Conservation (phyloP, 2,329 filamentous ascomycete genomes). For the Fusarium haematococcum region DNA sequence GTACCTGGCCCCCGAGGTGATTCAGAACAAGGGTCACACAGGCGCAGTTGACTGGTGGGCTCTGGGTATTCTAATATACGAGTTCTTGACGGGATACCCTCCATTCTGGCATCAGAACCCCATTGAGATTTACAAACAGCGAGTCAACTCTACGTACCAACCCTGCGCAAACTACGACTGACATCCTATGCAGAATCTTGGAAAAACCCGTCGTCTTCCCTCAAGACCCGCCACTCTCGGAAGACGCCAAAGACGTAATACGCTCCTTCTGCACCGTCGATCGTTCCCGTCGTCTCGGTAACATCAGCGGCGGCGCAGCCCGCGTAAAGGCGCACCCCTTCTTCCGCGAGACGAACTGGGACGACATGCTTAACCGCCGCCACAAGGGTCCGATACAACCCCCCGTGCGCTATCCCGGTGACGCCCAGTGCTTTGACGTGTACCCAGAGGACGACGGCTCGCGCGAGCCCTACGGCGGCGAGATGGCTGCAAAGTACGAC, state of each 20-base stretch:
- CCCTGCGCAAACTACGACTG: background rate
- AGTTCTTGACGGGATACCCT: conserved; percentile 86
- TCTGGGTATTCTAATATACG: conserved; percentile 84
- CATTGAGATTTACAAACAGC: conserved; percentile 88
- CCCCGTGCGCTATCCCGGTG: conserved; percentile 77
- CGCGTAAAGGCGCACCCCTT: conserved; percentile 82
- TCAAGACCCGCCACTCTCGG: conserved; percentile 71
- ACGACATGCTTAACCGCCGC: conserved; percentile 74
- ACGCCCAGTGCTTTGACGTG: conserved; percentile 84
- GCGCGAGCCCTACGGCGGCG: conserved; percentile 74
- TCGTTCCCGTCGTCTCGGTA: conserved; percentile 81
- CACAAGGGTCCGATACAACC: conserved; percentile 79
- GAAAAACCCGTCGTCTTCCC: conserved; percentile 83
- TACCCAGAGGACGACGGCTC: conserved; percentile 82
- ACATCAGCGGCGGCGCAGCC: conserved; percentile 78
- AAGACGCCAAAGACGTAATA: conserved; percentile 80
- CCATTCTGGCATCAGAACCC: conserved; percentile 90
- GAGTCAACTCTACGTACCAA: conserved; percentile 43
- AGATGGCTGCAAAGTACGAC: conserved; percentile 77
- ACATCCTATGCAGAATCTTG: conserved; percentile 70
- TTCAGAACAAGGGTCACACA: conserved; percentile 82
- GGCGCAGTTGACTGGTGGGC: conserved; percentile 91
- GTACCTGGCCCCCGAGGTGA: conserved; percentile 86
- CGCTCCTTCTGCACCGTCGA: conserved; percentile 82
- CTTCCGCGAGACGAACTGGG: conserved; percentile 80